Conservation (phyloP, 305 asterid genomes). For the Vinca major region DNA sequence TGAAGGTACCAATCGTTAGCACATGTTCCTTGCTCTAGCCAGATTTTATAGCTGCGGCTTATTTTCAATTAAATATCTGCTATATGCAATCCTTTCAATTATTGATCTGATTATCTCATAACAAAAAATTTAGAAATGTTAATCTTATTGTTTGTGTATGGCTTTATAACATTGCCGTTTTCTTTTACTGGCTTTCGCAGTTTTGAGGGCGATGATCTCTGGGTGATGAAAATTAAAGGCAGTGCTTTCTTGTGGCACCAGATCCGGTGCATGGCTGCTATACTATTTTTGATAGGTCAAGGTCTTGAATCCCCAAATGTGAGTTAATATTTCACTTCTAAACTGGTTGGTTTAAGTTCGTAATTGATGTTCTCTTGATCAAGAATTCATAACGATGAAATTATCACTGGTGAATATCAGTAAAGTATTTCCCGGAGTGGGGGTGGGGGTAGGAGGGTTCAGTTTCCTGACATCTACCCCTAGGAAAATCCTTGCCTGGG, state of each 20-base stretch:
- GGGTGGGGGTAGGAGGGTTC: neutral
- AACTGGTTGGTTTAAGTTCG: neutral
- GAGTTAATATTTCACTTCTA: constrained; percentile 11
- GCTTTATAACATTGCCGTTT: constrained; percentile 8
- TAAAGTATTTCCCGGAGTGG: neutral
- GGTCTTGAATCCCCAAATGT: constrained; percentile 87
- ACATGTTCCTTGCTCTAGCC: neutral
- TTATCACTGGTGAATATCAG: neutral
- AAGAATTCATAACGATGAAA: neutral
- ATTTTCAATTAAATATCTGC: neutral
- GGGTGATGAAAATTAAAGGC: constrained; percentile 73
- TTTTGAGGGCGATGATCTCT: constrained; percentile 57
- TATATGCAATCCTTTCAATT: neutral
- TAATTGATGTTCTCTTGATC: neutral
- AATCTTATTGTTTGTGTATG: neutral
- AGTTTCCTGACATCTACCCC: neutral
- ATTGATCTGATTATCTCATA: neutral
- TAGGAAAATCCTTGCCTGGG: neutral
- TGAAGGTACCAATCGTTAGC: neutral
- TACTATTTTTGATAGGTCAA: constrained; percentile 87
- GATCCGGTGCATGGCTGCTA: constrained; percentile 92
- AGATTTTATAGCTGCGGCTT: neutral
- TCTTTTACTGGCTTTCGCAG: constrained; percentile 29
- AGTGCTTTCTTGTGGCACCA: constrained; percentile 99
- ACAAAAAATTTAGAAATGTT: neutral